Evolutionary conservation across 495 filamentous ascomycete genomes (phyloP).

Genomic region (Cryomyces minteri): DNA sequence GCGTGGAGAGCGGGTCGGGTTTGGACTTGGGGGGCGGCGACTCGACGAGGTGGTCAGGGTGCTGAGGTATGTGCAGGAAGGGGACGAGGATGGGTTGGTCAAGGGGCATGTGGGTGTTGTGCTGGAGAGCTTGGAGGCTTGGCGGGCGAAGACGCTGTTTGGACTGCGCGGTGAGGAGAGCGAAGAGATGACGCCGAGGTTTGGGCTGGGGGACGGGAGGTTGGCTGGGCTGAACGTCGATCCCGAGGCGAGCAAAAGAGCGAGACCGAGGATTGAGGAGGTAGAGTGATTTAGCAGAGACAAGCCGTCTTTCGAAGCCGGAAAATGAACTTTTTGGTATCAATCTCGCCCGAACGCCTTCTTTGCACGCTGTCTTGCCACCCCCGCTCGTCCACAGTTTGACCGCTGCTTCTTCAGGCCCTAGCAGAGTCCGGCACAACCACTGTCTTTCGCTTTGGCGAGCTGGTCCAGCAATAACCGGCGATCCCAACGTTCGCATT

Average conservation of each 20-base stretch:
- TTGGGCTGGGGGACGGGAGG: slow-evolving; percentile 7
- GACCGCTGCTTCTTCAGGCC: too few relatives aligned
- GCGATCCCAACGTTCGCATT: too few relatives aligned
- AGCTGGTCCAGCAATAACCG: too few relatives aligned
- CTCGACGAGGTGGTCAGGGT: slow-evolving; percentile 43
- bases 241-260: not conserved
- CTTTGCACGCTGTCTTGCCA: too few relatives aligned
- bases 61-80: slow-evolving; percentile 43
- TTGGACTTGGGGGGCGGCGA: slow-evolving; percentile 42
- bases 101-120: slow-evolving; percentile 52
- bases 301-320: too few relatives aligned
- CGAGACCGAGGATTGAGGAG: slow-evolving; percentile 31
- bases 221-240: slow-evolving; percentile 15
- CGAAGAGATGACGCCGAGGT: slow-evolving; percentile 8
- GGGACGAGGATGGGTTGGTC: slow-evolving; percentile 57
- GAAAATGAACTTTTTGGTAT: too few relatives aligned
- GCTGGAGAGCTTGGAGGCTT: slow-evolving; percentile 52
- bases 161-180: slow-evolving; percentile 24
- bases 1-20: slow-evolving; percentile 30
- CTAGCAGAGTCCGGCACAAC: too few relatives aligned
- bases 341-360: too few relatives aligned
- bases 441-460: too few relatives aligned
- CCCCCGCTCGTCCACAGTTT: too few relatives aligned
- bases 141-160: slow-evolving; percentile 39
- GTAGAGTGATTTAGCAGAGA: slow-evolving; percentile 19